Percentiles rank a stretch among this genome's conserved stretches.
These are phyloP conservation scores for Penicillium sp. DNA, from an alignment of 2,329 filamentous ascomycete species.

Conservation along the genomic window DNA sequence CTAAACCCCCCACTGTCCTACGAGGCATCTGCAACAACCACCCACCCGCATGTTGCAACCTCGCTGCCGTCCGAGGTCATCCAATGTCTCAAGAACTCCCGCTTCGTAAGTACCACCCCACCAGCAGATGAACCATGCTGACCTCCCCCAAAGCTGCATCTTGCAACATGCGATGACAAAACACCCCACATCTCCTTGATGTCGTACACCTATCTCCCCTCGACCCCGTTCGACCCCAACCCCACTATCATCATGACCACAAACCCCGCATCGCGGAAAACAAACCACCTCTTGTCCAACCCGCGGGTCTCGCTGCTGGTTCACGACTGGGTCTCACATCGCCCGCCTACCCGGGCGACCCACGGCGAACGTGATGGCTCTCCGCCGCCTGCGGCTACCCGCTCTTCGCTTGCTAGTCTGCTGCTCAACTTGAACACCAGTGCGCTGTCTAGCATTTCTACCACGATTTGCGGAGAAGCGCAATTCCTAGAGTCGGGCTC, in stretches of 20 bases:
- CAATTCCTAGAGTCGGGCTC: constrained; percentile 70
- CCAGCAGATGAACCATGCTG: constrained; percentile 1
- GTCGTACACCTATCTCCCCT: constrained; percentile 97
- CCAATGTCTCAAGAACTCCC: constrained; percentile 88
- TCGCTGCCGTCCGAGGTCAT: constrained; percentile 81
- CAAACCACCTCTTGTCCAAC: constrained; percentile 78
- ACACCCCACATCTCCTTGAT: constrained; percentile 92
- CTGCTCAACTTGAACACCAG: constrained; percentile 90
- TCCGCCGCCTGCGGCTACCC: constrained; percentile 61
- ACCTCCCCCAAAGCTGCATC: constrained; percentile 69
- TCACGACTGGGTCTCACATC: constrained; percentile 95
- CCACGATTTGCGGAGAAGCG: constrained; percentile 90
- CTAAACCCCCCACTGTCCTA: constrained; percentile 71
- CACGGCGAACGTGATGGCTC: constrained; percentile 61
- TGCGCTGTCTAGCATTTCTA: constrained; percentile 82
- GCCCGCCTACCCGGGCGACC: constrained; percentile 71
- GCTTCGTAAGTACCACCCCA: constrained; percentile 67
- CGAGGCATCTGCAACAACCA: constrained; percentile 72
- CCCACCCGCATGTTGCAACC: constrained; percentile 67
- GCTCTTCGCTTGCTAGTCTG: constrained; percentile 76
- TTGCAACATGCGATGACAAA: constrained; percentile 84
- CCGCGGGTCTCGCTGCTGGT: constrained; percentile 90
- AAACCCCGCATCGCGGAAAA: constrained; percentile 69
- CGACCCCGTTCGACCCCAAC: constrained; percentile 65
- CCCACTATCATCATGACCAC: constrained; percentile 96